Percentiles rank a stretch among this genome's conserved stretches.
Conservation (phyloP, 148 eudicot species). For the Persicaria maculosa region DNA sequence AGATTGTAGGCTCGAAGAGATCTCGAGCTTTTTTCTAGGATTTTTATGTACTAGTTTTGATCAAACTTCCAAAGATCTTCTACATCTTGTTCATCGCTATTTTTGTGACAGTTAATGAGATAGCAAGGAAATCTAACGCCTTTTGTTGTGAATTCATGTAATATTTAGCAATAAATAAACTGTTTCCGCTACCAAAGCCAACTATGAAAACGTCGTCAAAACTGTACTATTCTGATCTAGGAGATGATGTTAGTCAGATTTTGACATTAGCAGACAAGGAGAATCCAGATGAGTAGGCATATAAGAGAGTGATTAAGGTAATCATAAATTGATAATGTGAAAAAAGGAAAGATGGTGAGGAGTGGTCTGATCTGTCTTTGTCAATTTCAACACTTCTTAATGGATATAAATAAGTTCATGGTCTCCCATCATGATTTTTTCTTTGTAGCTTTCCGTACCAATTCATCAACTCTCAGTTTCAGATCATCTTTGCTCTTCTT, state of each 20-base stretch:
- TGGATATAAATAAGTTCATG: background rate
- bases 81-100: background rate
- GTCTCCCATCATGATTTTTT: background rate
- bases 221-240: too few relatives aligned
- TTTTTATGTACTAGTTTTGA: background rate
- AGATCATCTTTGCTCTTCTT: background rate
- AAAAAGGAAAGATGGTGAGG: too few relatives aligned
- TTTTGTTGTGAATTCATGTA: slow-evolving; percentile 1
- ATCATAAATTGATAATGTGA: background rate
- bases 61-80: background rate
- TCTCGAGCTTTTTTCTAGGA: slow-evolving; percentile 5
- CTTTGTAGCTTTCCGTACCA: background rate
- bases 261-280: slow-evolving; percentile 3
- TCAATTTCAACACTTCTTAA: background rate
- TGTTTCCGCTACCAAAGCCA: background rate
- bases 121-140: background rate
- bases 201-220: background rate
- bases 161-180: background rate
- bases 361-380: slow-evolving; percentile 1
- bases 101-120: background rate
- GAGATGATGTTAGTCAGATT: background rate
- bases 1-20: background rate
- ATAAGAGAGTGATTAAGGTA: too few relatives aligned
- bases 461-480: background rate
- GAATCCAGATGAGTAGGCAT: background rate